Conservation (phyloP, 2,329 filamentous ascomycete species). For the Lasiodiplodia citricola region DNA sequence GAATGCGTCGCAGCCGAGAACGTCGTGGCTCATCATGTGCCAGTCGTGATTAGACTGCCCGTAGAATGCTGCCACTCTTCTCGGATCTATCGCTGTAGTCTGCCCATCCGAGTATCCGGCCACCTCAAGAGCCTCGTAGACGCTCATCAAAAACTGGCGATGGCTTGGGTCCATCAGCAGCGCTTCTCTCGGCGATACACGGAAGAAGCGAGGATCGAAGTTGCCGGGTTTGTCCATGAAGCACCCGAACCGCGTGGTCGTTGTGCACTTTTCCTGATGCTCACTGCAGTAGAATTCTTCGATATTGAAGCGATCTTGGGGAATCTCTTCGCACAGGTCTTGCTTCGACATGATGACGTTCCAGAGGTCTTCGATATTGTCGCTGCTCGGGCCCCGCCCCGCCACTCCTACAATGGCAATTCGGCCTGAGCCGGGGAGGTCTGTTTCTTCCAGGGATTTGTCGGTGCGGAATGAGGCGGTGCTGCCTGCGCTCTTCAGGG, state of each 20-base stretch:
- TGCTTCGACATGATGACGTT: constrained; percentile 75
- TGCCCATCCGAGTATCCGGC: constrained; percentile 76
- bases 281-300: constrained; percentile 73
- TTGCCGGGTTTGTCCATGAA: constrained; percentile 76
- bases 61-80: constrained; percentile 74
- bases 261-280: constrained; percentile 76
- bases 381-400: constrained; percentile 76
- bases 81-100: constrained; percentile 68
- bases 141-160: constrained; percentile 74
- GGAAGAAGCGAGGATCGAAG: constrained; percentile 86
- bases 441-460: constrained; percentile 46
- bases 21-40: constrained; percentile 67
- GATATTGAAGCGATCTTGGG: constrained; percentile 74
- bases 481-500: constrained; percentile 41
- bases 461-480: constrained; percentile 53
- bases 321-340: constrained; percentile 72
- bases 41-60: constrained; percentile 78
- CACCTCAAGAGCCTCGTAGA: constrained; percentile 83
- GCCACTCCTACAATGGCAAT: constrained; percentile 86
- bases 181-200: constrained; percentile 83
- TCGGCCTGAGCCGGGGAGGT: constrained; percentile 43
- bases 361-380: constrained; percentile 74
- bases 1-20: too few species aligned
- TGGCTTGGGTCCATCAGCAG: constrained; percentile 83
- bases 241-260: constrained; percentile 76